Conservation (phyloP, 768 basidiomycete species). For the Brasilioporus rufonigricans region DNA sequence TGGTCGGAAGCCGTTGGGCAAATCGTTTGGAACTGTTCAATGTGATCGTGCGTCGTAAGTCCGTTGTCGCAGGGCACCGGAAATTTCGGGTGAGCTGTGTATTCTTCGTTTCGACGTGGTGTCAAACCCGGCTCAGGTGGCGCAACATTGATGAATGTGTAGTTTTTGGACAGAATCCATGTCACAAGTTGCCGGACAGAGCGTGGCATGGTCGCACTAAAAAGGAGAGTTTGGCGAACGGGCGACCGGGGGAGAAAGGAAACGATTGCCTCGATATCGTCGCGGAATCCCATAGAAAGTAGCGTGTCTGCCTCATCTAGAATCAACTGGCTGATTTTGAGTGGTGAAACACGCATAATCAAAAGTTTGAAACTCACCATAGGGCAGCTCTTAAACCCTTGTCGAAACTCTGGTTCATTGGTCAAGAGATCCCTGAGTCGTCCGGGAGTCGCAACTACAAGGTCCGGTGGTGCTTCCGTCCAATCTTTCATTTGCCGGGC, state of each 20-base stretch:
- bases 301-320: conserved; percentile 93
- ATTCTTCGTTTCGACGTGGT: not conserved
- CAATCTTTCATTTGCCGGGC: conserved; percentile 65
- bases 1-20: conserved; percentile 65
- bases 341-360: not conserved
- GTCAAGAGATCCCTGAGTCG: conserved; percentile 72
- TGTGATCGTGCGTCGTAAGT: conserved; percentile 62
- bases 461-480: conserved; percentile 62
- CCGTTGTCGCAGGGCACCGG: not conserved
- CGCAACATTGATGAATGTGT: conserved; percentile 74
- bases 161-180: conserved; percentile 53
- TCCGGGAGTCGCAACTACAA: conserved; percentile 91
- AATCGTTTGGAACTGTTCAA: conserved; percentile 81
- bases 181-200: conserved; percentile 71
- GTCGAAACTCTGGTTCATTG: conserved; percentile 52
- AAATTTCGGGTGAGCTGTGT: not conserved
- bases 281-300: conserved; percentile 89
- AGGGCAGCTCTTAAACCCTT: conserved; percentile 52
- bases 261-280: conserved; percentile 76
- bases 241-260: conserved; percentile 57
- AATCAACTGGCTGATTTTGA: conserved; percentile 56
- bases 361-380: conserved; percentile 44
- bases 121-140: conserved; percentile 45
- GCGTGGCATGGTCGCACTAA: conserved; percentile 82
- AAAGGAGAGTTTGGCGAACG: conserved; percentile 85